Percentiles rank a stretch among this genome's conserved stretches.
phyloP scores from a whole-genome alignment of 116 monocot species.

The Cymodocea nodosa region DNA sequence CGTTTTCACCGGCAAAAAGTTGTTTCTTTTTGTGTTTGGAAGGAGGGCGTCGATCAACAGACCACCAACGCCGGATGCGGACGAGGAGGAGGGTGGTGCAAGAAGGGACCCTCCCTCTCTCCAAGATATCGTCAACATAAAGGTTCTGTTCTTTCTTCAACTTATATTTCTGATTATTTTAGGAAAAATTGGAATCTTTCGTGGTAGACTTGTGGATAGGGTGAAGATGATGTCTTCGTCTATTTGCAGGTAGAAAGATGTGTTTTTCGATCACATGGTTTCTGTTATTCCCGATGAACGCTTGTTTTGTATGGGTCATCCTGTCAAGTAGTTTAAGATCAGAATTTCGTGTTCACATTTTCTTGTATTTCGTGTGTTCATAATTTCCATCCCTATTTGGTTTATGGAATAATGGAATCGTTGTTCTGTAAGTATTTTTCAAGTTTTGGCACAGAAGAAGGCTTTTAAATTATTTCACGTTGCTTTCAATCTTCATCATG shows the following conservation, averaged over 20 bases:
- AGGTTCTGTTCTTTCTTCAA: constrained; percentile 22
- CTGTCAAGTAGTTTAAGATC: no score
- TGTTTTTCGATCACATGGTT: no score
- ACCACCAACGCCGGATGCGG: constrained; percentile 73
- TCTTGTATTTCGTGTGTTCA: no score
- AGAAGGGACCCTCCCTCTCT: constrained; percentile 23
- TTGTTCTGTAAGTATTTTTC: no score
- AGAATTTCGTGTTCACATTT: no score
- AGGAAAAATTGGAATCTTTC: not conserved
- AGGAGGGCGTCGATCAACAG: constrained; percentile 76
- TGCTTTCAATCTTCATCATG: not conserved
- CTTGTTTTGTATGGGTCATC: no score
- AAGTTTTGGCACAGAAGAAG: not conserved
- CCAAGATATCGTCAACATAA: constrained; percentile 86
- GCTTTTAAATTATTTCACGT: not conserved
- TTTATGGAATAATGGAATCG: no score
- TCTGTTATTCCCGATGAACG: no score
- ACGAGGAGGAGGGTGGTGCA: constrained; percentile 23
- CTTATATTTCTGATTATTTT: not conserved
- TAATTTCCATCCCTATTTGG: no score
- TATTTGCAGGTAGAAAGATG: not conserved
- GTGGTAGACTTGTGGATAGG: not conserved
- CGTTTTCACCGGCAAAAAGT: not conserved
- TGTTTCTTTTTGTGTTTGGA: not conserved
- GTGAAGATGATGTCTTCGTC: not conserved